Conservation (phyloP, 305 asterid species). For the Fraxinus greggii region DNA sequence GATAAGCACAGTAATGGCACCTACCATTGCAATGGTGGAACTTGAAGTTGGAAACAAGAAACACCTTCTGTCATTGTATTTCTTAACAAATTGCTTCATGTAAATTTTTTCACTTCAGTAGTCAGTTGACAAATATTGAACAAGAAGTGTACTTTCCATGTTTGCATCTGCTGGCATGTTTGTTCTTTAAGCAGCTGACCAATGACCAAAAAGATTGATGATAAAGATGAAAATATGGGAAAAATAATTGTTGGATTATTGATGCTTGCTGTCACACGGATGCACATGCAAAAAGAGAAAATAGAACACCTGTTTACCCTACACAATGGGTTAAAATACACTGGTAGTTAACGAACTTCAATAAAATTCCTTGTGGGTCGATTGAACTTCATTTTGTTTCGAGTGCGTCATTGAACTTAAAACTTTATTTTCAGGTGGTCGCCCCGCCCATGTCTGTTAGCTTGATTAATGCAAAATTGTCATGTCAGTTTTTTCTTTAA, state of each 20-base stretch:
- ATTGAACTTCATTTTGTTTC: neutral
- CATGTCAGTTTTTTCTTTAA: neutral
- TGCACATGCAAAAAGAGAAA: neutral
- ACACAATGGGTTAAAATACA: neutral
- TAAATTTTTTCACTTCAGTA: slow-evolving; percentile 48
- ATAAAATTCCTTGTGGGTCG: neutral
- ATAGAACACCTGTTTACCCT: neutral
- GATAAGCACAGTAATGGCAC: slow-evolving; percentile 59
- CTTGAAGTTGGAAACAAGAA: slow-evolving; percentile 33
- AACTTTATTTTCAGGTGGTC: neutral
- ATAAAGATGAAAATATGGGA: neutral
- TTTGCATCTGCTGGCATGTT: slow-evolving; percentile 5
- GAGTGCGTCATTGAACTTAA: neutral
- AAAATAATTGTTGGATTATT: neutral
- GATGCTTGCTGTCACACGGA: neutral
- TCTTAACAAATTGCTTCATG: slow-evolving; percentile 41
- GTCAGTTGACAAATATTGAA: slow-evolving; percentile 30
- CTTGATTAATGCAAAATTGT: neutral
- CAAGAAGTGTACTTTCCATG: slow-evolving; percentile 31
- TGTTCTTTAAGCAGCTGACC: neutral
- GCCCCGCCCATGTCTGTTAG: neutral
- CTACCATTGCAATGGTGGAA: slow-evolving; percentile 63
- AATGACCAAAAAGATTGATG: neutral
- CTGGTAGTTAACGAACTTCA: neutral
- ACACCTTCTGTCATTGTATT: slow-evolving; percentile 22